Evolutionary conservation across 805 yeast species (phyloP).

Genomic region (Yamadazyma olivae): DNA sequence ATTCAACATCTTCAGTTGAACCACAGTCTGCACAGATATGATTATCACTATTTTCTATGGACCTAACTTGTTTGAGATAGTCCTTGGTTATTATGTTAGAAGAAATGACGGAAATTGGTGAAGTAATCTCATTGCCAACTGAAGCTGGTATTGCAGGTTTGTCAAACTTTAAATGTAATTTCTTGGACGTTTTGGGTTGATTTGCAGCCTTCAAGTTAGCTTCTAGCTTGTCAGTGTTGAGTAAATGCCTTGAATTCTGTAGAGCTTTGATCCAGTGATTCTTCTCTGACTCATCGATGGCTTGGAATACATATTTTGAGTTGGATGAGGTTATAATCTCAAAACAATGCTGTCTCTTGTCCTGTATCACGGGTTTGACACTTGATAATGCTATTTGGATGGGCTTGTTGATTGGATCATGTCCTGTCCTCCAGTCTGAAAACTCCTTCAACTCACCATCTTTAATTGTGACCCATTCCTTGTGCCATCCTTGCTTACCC

Average conservation of each 20-base stretch:
- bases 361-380: constrained; percentile 47
- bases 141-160: constrained; percentile 2
- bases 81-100: constrained; percentile 19
- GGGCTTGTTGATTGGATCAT: constrained; percentile 58
- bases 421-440: constrained; percentile 76
- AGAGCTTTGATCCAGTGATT: constrained; percentile 66
- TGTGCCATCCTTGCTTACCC: constrained; percentile 77
- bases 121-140: background rate
- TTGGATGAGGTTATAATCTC: constrained; percentile 72
- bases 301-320: constrained; percentile 68
- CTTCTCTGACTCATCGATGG: constrained; percentile 64
- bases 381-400: constrained; percentile 69
- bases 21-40: constrained; percentile 78
- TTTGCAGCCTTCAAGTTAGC: background rate
- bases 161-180: constrained; percentile 6
- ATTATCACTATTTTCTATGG: constrained; percentile 51
- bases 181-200: constrained; percentile 2
- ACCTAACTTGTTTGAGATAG: constrained; percentile 37
- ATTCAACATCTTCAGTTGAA: constrained; percentile 61
- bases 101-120: constrained; percentile 17
- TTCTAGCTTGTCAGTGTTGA: constrained; percentile 9
- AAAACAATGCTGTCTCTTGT: constrained; percentile 58
- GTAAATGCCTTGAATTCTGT: constrained; percentile 47
- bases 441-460: constrained; percentile 70
- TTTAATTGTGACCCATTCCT: constrained; percentile 76